Conservation (phyloP, 164 flowering plant genomes). For the Vitis vinifera region DNA sequence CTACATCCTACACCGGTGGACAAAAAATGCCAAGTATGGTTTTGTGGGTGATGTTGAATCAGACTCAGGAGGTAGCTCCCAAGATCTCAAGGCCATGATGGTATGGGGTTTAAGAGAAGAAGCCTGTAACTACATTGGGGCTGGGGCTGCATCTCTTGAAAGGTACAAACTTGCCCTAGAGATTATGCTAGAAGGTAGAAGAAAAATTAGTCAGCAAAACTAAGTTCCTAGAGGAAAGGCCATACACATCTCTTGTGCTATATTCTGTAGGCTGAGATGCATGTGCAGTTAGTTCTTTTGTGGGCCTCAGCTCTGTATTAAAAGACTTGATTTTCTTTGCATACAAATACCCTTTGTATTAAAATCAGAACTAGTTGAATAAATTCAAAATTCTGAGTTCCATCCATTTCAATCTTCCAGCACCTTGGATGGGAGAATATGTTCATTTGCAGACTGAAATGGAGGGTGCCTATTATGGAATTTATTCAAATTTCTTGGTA, state of each 20-base stretch:
- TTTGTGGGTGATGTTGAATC: constrained; percentile 35
- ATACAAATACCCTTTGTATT: neutral
- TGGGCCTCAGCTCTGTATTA: neutral
- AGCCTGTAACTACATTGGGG: constrained; percentile 46
- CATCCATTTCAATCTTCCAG: neutral
- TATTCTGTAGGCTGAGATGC: neutral
- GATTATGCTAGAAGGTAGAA: constrained; percentile 49
- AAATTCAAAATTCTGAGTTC: neutral
- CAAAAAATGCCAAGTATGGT: constrained; percentile 47
- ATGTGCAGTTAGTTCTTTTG: neutral
- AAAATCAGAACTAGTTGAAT: neutral
- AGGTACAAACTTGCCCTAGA: constrained; percentile 51
- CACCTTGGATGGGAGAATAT: neutral
- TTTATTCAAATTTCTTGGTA: no score
- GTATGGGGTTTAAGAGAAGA: constrained; percentile 62
- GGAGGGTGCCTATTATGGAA: no score
- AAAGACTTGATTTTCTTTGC: neutral
- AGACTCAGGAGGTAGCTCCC: constrained; percentile 40
- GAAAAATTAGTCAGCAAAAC: constrained; percentile 36
- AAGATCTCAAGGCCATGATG: constrained; percentile 47
- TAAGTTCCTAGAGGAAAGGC: constrained; percentile 7
- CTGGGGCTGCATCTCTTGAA: constrained; percentile 48
- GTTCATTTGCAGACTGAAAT: no score
- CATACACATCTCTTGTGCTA: neutral
- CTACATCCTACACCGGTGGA: constrained; percentile 58